Conservation (phyloP, 2,329 filamentous ascomycete species). For the Colletotrichum horii region DNA sequence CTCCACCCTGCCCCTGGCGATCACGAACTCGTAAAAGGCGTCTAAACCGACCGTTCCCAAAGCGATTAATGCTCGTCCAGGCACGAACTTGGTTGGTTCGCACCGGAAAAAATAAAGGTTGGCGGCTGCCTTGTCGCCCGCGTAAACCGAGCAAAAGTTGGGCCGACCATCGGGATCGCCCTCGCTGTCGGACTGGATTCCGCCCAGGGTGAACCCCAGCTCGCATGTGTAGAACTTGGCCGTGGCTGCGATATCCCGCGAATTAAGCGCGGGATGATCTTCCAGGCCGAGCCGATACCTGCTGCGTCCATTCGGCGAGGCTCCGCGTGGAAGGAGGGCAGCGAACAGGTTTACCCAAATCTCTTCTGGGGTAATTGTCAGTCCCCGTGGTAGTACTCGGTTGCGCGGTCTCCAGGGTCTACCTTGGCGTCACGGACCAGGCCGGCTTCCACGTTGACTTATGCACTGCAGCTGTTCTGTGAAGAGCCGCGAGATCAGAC, state of each 20-base stretch:
- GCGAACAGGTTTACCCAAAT: neutral
- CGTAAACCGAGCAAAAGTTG: conserved; percentile 5
- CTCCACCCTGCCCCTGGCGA: neutral
- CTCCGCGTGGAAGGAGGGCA: neutral
- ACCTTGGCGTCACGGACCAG: neutral
- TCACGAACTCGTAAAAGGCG: neutral
- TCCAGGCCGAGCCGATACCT: conserved; percentile 7
- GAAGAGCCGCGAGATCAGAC: neutral
- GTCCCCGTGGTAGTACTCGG: neutral
- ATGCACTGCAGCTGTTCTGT: neutral
- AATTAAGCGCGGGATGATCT: conserved; percentile 6
- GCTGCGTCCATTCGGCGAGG: neutral
- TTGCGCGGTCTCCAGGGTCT: neutral
- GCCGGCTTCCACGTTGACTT: neutral
- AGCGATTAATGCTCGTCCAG: neutral
- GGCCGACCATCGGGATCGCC: neutral
- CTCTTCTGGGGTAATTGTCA: neutral
- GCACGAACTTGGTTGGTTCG: neutral
- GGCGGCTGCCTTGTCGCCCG: neutral
- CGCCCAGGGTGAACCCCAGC: neutral
- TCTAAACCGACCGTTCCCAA: neutral
- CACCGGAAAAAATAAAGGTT: conserved; percentile 8
- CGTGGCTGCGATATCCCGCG: neutral
- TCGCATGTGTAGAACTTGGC: neutral
- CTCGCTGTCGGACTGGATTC: neutral